Evolutionary conservation across 2,329 filamentous ascomycete genomes (phyloP).

Genomic region (Ceratocystis ficicola): DNA sequence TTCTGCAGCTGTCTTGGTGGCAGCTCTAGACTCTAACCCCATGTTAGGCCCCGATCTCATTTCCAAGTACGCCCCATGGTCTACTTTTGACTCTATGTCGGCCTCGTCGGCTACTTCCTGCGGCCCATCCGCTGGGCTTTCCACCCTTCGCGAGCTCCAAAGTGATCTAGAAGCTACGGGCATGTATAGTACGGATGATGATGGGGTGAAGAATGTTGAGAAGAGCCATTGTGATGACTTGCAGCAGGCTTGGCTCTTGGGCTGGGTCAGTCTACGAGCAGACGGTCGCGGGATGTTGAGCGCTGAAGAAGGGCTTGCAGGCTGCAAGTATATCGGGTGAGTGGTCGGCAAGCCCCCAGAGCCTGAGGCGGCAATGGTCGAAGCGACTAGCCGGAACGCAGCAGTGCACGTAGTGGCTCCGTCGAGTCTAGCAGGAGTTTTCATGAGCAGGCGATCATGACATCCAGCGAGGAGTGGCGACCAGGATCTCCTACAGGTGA

Average conservation of each 20-base stretch:
- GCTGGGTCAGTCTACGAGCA: background rate
- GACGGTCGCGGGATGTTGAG: background rate
- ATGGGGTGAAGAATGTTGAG: constrained; percentile 31
- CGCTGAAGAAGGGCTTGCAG: constrained; percentile 6
- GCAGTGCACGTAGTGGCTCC: constrained; percentile 45
- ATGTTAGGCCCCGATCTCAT: no score
- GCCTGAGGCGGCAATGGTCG: constrained; percentile 3
- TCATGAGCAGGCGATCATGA: constrained; percentile 38
- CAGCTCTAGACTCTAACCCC: constrained; percentile 1
- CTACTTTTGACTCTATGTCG: background rate
- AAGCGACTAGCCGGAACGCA: constrained; percentile 35
- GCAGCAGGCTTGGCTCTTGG: constrained; percentile 7
- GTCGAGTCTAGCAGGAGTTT: constrained; percentile 47
- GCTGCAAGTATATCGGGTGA: background rate
- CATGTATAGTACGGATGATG: constrained; percentile 16
- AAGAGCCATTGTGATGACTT: constrained; percentile 30
- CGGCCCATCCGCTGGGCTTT: background rate
- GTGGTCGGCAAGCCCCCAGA: background rate
- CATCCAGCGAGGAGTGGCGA: constrained; percentile 3
- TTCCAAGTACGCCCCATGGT: background rate
- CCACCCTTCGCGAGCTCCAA: constrained; percentile 12
- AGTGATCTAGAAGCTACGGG: constrained; percentile 9
- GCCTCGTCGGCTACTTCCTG: background rate
- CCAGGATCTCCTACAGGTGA: background rate
- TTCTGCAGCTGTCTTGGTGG: background rate